A percentile compares a stretch with the other conserved stretches of the same genome.
Evolutionary conservation across 768 basidiomycete genomes (phyloP).

Genomic region (Leccinum subgranulosum): DNA sequence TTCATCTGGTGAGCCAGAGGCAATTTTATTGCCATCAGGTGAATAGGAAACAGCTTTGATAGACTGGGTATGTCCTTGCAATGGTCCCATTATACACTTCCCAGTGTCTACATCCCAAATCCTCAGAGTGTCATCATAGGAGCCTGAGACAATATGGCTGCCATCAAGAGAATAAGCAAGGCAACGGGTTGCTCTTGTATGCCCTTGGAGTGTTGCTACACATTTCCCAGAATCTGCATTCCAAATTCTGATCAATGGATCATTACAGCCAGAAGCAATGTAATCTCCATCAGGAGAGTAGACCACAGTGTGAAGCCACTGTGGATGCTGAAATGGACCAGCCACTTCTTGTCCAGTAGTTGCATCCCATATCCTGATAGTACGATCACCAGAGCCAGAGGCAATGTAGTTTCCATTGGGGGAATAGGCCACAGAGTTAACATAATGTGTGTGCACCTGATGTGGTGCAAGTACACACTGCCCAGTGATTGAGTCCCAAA

Average conservation of each 20-base stretch:
- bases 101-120: slow-evolving; percentile 17
- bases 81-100: slow-evolving; percentile 4
- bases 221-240: slow-evolving; percentile 8
- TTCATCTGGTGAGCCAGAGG: slow-evolving; percentile 11
- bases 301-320: slow-evolving; percentile 1
- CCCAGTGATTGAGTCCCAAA: slow-evolving; percentile 18
- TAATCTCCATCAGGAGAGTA: slow-evolving; percentile 19
- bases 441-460: neutral
- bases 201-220: slow-evolving; percentile 4
- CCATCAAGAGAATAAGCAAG: slow-evolving; percentile 17
- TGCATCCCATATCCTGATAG: slow-evolving; percentile 23
- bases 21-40: slow-evolving; percentile 19
- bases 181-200: neutral
- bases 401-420: slow-evolving; percentile 23
- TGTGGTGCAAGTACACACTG: slow-evolving; percentile 9
- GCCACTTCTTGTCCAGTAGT: slow-evolving; percentile 9
- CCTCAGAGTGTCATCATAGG: slow-evolving; percentile 1
- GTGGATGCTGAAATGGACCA: slow-evolving; percentile 11
- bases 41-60: slow-evolving; percentile 19
- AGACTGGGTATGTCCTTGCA: neutral
- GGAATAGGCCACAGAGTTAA: slow-evolving; percentile 17
- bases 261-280: slow-evolving; percentile 21
- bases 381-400: slow-evolving; percentile 11
- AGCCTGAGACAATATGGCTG: slow-evolving; percentile 10
- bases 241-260: slow-evolving; percentile 17